phyloP scores from a whole-genome alignment of 208 protist genomes.

The Entamoeba moshkovskii region DNA sequence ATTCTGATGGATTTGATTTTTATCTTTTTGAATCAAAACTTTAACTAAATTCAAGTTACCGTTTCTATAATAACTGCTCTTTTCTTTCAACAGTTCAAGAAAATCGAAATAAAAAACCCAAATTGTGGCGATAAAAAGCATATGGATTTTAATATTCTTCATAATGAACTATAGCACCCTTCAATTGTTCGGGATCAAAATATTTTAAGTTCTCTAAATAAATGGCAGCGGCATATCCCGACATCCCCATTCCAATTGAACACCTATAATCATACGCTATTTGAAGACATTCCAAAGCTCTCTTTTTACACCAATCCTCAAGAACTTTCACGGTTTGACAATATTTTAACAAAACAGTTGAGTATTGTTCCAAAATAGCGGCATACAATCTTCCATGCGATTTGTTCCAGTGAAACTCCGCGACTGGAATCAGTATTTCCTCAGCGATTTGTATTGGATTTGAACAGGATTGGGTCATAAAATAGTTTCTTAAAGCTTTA shows the following conservation, averaged over 20 bases:
- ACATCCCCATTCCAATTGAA: background rate
- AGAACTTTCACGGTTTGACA: background rate
- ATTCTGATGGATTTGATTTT: too few relatives aligned
- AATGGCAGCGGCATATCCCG: background rate
- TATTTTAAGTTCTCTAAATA: background rate
- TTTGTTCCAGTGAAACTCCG: background rate
- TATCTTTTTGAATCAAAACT: too few relatives aligned
- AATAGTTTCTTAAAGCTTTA: background rate
- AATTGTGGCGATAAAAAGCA: too few relatives aligned
- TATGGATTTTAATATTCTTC: conserved; percentile 1
- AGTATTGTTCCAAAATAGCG: background rate
- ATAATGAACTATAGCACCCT: background rate
- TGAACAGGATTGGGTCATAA: background rate
- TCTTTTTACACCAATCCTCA: background rate
- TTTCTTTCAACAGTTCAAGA: too few relatives aligned
- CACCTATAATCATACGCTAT: background rate
- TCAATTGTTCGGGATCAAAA: background rate
- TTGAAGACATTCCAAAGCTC: background rate
- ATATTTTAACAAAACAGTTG: background rate
- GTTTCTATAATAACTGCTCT: too few relatives aligned
- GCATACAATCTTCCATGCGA: background rate
- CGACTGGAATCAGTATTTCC: background rate
- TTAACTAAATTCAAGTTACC: too few relatives aligned
- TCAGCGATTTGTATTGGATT: background rate
- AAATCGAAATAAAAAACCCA: too few relatives aligned